Evolutionary conservation across 1,139 yeast species (phyloP), one percentile per base, ranked within the genome.

Genomic region (Hyphopichia khmerensis): DNA sequence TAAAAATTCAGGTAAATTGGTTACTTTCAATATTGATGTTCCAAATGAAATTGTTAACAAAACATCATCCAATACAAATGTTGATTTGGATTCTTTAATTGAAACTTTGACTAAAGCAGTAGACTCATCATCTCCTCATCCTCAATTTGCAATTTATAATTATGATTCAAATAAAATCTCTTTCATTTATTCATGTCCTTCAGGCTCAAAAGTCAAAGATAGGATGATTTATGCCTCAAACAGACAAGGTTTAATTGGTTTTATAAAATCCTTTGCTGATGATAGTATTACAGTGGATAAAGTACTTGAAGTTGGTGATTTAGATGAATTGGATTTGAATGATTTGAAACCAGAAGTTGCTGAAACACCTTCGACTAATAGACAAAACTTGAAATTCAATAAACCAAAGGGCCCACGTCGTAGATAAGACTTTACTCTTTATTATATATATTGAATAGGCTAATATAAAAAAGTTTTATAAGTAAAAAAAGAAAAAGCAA

Each of bases 161-260:
- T 65, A 69, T 45, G 53, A 55, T 1, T 53, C 53, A 4, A 53
- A 50, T 6, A 54, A 62, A 32, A 56, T 59, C 39, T 78, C 77
- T 29, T 89, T 93, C 60, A 80, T 91, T 33, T 89, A 89, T 58
- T 77, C 93, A 6, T 91, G 97, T 62, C 98, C 99, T 3, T 81
- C 95, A 0, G 90, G 93, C 1, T 86, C 96, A 23, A 84, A 84
- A 60, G 95, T 93, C 38, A 87, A 85, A 62, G 95, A 90, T 43
- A 78, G 98, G 52, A 93, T 93, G 98, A 64, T 91, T 38, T 90
- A 89, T 57, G 98, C 98, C 1, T 79, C 96, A 2, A 84, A 84
- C 48, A 85, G 90, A 55, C 79, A 77, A 46, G 87, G 89, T 3
- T 77, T 88, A 44, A 64, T 84, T 31, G 72, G 69, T 39, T 74